phyloP scores from a whole-genome alignment of 352 stramenopile species.

The Paralagenidium karlingii region DNA sequence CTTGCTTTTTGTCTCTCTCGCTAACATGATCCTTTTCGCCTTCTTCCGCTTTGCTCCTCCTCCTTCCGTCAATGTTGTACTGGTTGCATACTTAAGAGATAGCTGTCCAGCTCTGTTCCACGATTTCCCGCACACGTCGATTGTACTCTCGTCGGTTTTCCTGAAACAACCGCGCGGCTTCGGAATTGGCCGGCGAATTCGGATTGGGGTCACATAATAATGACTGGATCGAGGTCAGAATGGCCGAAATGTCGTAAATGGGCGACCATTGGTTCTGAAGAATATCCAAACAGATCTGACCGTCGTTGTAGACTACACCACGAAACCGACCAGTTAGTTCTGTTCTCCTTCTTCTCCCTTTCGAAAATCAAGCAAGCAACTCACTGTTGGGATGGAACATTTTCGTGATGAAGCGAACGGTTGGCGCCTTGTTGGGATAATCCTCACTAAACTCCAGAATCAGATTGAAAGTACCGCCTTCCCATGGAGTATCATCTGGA shows the following conservation, averaged over 20 bases:
- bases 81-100: conserved; percentile 27
- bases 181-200: conserved; percentile 97
- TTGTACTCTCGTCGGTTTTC: conserved; percentile 99
- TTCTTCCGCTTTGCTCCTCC: not conserved
- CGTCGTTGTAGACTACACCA: conserved; percentile 76
- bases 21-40: too few relatives aligned
- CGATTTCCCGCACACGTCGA: conserved; percentile 96
- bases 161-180: conserved; percentile 95
- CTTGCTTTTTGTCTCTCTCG: not conserved
- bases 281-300: conserved; percentile 97
- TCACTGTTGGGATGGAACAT: conserved; percentile 99
- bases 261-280: conserved; percentile 99
- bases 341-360: not conserved
- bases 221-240: conserved; percentile 99
- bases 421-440: conserved; percentile 99
- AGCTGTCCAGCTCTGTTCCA: conserved; percentile 96
- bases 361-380: conserved; percentile 1
- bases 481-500: conserved; percentile 98
- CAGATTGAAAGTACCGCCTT: conserved; percentile 97
- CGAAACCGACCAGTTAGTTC: not conserved
- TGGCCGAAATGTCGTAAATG: conserved; percentile 99
- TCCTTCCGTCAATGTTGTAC: not conserved
- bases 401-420: conserved; percentile 97
- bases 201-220: conserved; percentile 99
- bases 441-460: conserved; percentile 99